Base-by-base conservation (phyloP, 306 rosid species). In the Hippophae tibetana region DNA sequence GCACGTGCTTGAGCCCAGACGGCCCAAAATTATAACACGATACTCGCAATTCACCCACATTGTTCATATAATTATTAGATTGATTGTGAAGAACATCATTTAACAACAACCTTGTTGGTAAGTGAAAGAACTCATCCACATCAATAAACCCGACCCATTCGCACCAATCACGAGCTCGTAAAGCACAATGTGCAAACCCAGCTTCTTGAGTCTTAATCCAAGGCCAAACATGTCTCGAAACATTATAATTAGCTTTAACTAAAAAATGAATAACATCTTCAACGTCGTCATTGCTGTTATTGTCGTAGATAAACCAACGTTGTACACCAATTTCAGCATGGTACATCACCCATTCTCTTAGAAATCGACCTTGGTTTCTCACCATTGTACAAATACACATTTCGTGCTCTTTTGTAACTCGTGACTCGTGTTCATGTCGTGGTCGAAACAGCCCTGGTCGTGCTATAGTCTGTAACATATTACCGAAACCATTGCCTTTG, bases 201-300 rank as follows among this genome's bases (percentile, higher is more conserved):
- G 97, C 94, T 25, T 86, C 94, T 40, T 90, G 95, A 10, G 86
- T 73, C 77, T 90, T 84, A 3, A 84, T 57, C 94, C 95, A 90
- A 0, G 94, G 90, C 95, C 94, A 90, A 4, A 70, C 25, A 59
- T 84, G 85, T 7, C 71, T 65, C 0, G 89, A 74, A 13, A 90
- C 61, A 14, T 86, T 82, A 79, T 86, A 76, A 0, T 79, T 75
- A 2, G 11, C 43, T 1, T 13, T 52, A 9, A 10, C 51, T 0
- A 90, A 43, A 9, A 50, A 53, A 7, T 52, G 42, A 2, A 84
- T 46, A 1, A 69, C 79, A 1, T 6, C 41, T 0, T 65, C 61
- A 10, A 79, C 63, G 10, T 78, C 82, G 5, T 90, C 95, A 0
- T 84, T 70, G 11, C 95, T 84, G 46, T 82, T 86, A 72, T 90